Conservation (phyloP, 2,329 filamentous ascomycete species). For the Aspergillus sp. region DNA sequence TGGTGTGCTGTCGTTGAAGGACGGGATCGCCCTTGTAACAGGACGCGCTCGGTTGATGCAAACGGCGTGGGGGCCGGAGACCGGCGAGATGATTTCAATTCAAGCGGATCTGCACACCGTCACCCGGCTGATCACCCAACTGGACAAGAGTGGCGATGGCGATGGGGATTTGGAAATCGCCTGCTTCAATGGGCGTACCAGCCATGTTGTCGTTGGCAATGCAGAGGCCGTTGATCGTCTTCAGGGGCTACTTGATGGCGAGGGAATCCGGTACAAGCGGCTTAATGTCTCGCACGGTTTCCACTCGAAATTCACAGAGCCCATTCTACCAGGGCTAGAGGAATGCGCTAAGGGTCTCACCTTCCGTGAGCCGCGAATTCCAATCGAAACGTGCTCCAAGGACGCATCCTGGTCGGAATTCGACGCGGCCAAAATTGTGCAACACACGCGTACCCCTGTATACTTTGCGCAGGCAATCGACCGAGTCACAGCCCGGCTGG, state of each 20-base stretch:
- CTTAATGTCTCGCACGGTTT: slow-evolving; percentile 54
- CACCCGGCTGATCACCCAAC: neutral
- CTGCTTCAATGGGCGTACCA: slow-evolving; percentile 15
- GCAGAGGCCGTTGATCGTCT: neutral
- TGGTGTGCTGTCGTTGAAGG: slow-evolving; percentile 33
- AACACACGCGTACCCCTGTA: slow-evolving; percentile 50
- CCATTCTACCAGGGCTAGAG: slow-evolving; percentile 31
- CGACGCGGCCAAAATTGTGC: slow-evolving; percentile 24
- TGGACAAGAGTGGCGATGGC: neutral
- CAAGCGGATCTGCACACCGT: slow-evolving; percentile 30
- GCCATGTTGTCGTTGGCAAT: neutral
- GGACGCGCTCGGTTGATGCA: slow-evolving; percentile 37
- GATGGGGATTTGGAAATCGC: slow-evolving; percentile 1
- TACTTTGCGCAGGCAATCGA: slow-evolving; percentile 47
- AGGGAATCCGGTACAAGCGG: neutral
- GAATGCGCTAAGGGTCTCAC: slow-evolving; percentile 28
- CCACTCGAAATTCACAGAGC: slow-evolving; percentile 49
- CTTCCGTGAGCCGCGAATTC: slow-evolving; percentile 38
- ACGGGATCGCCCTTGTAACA: slow-evolving; percentile 34
- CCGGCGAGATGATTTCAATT: slow-evolving; percentile 40
- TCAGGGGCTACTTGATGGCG: neutral
- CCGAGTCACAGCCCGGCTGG: slow-evolving; percentile 33
- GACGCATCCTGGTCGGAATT: slow-evolving; percentile 7
- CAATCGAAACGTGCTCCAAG: slow-evolving; percentile 20
- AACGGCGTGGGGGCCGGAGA: slow-evolving; percentile 35